These are phyloP conservation scores for Aspergillus candidus DNA, from an alignment of 2,329 filamentous ascomycete species.

Conservation along the genomic window DNA sequence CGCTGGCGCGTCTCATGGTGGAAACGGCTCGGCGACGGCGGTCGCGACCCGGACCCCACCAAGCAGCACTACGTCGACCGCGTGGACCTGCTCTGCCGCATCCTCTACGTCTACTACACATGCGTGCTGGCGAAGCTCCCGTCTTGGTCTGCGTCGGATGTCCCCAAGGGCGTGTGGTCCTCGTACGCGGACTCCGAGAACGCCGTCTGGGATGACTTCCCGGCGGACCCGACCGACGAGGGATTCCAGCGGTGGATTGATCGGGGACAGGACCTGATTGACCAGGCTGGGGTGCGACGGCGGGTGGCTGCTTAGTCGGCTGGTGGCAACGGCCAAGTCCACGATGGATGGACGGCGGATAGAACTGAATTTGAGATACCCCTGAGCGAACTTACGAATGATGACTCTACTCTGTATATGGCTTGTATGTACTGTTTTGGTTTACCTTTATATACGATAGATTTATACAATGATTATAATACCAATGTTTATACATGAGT, in stretches of 20 bases:
- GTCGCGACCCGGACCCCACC: constrained; percentile 28
- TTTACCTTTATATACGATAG: too few relatives aligned
- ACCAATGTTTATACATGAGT: too few relatives aligned
- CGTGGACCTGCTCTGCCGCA: constrained; percentile 37
- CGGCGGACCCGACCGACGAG: constrained; percentile 30
- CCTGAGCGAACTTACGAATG: constrained; percentile 19
- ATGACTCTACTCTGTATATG: constrained; percentile 13
- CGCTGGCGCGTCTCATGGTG: constrained; percentile 44
- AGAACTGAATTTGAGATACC: constrained; percentile 30
- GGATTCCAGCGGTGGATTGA: constrained; percentile 40
- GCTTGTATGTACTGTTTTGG: constrained; percentile 1
- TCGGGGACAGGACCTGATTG: constrained; percentile 34
- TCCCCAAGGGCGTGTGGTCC: constrained; percentile 37
- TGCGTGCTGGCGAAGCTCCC: constrained; percentile 38
- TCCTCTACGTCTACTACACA: constrained; percentile 44
- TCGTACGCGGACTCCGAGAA: constrained; percentile 38
- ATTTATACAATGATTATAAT: too few relatives aligned
- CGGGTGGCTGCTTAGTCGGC: constrained; percentile 11
- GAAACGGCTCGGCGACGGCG: constrained; percentile 37
- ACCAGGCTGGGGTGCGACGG: constrained; percentile 33
- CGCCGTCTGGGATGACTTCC: constrained; percentile 40
- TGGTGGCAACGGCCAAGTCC: not conserved
- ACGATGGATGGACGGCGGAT: constrained; percentile 21
- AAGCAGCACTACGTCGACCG: constrained; percentile 37
- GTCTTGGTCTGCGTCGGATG: constrained; percentile 32